Conservation (phyloP, 495 filamentous ascomycete species). For the Usnea hakonensis region DNA sequence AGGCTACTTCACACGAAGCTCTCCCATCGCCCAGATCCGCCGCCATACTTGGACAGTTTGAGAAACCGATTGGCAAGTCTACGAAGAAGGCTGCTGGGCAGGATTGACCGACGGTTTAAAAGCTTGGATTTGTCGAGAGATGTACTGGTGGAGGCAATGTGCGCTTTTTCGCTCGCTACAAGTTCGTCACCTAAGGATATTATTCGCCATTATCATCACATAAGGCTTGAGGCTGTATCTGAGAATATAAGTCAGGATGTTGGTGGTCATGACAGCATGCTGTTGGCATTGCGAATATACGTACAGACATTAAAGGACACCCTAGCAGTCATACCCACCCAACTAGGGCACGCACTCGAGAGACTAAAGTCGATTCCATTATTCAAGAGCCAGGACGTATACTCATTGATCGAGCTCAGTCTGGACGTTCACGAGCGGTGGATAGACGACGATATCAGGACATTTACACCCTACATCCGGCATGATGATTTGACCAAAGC, state of each 20-base stretch:
- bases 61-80: constrained; percentile 54
- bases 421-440: constrained; percentile 76
- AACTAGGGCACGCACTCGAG: constrained; percentile 61
- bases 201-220: constrained; percentile 69
- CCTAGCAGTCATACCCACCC: constrained; percentile 62
- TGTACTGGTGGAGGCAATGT: constrained; percentile 61
- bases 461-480: constrained; percentile 84
- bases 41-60: constrained; percentile 52
- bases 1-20: constrained; percentile 63
- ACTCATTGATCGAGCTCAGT: constrained; percentile 57
- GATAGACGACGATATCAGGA: constrained; percentile 74
- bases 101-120: constrained; percentile 61
- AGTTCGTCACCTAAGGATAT: constrained; percentile 76
- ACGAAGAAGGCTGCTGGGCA: constrained; percentile 52
- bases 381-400: constrained; percentile 59
- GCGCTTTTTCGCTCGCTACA: constrained; percentile 74
- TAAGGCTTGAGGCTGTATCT: constrained; percentile 59
- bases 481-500: constrained; percentile 66
- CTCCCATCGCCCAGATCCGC: constrained; percentile 41
- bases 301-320: constrained; percentile 69
- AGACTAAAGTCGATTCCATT: constrained; percentile 62
- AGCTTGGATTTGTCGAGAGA: constrained; percentile 41
- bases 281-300: constrained; percentile 61
- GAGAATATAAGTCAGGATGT: constrained; percentile 42
- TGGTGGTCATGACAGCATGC: constrained; percentile 40